These are phyloP conservation scores for Wickerhamomyces bovis DNA, from an alignment of 805 yeast genomes.

Conservation along the genomic window DNA sequence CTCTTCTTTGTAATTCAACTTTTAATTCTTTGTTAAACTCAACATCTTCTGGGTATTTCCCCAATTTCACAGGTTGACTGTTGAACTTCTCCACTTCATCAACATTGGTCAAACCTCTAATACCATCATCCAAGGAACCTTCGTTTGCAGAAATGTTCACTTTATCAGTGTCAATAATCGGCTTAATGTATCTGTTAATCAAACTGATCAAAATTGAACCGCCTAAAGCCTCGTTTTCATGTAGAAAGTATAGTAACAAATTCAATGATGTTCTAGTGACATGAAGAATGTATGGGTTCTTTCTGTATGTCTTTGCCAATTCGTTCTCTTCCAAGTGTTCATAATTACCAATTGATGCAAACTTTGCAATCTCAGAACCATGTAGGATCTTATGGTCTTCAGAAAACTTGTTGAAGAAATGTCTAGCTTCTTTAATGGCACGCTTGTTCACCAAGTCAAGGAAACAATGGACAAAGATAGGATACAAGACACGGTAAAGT, in stretches of 20 bases:
- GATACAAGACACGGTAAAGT: conserved; percentile 75
- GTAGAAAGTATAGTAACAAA: conserved; percentile 75
- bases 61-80: conserved; percentile 69
- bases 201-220: conserved; percentile 83
- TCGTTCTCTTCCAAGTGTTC: conserved; percentile 82
- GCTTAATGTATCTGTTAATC: conserved; percentile 75
- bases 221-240: conserved; percentile 88
- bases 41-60: conserved; percentile 79
- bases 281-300: conserved; percentile 65
- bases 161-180: conserved; percentile 40
- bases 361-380: conserved; percentile 64
- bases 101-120: conserved; percentile 24
- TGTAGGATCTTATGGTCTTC: conserved; percentile 72
- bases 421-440: conserved; percentile 54
- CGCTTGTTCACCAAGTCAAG: conserved; percentile 70
- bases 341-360: conserved; percentile 69
- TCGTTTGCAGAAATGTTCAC: conserved; percentile 24
- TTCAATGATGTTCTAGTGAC: conserved; percentile 84
- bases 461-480: conserved; percentile 87
- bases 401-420: conserved; percentile 69
- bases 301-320: conserved; percentile 67
- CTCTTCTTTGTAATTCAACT: conserved; percentile 74
- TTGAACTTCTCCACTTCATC: conserved; percentile 56
- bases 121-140: conserved; percentile 35
- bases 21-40: conserved; percentile 81